Evolutionary conservation across 2,329 filamentous ascomycete genomes (phyloP).

Genomic region (Annulohypoxylon truncatum): DNA sequence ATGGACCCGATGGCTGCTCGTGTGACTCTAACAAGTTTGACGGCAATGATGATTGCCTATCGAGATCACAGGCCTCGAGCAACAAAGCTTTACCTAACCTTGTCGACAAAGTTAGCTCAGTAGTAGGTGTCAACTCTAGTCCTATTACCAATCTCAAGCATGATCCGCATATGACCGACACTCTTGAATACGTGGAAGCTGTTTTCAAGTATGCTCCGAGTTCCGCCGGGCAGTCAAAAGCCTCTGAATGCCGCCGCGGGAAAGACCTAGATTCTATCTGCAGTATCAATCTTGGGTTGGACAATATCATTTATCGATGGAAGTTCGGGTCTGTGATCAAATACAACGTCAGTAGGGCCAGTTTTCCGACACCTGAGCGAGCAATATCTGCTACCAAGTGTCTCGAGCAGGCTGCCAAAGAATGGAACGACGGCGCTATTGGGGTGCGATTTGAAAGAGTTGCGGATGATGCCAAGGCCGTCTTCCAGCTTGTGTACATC

Average conservation of each 20-base stretch:
- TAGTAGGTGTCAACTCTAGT: no score
- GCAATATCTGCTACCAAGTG: not conserved
- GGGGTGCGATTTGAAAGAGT: conserved; percentile 12
- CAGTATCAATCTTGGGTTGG: not conserved
- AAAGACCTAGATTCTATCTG: not conserved
- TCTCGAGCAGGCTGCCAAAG: not conserved
- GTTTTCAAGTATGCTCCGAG: not conserved
- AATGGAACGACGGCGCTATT: conserved; percentile 1
- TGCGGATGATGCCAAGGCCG: not conserved
- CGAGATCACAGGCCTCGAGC: no score
- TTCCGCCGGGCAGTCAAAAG: not conserved
- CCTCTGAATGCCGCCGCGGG: not conserved
- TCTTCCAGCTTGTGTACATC: conserved; percentile 15
- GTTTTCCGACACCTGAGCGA: not conserved
- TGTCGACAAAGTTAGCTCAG: no score
- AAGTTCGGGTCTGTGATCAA: not conserved
- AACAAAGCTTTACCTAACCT: no score
- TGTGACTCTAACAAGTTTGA: no score
- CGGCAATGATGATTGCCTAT: no score
- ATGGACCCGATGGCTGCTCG: no score
- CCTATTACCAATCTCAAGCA: not conserved
- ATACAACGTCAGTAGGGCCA: not conserved
- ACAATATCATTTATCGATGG: conserved; percentile 9
- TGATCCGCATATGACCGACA: not conserved
- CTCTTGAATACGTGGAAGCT: not conserved